Evolutionary conservation across 768 basidiomycete species (phyloP), one percentile per base, ranked within the genome.

Genomic region (Leccinellum rugosiceps): DNA sequence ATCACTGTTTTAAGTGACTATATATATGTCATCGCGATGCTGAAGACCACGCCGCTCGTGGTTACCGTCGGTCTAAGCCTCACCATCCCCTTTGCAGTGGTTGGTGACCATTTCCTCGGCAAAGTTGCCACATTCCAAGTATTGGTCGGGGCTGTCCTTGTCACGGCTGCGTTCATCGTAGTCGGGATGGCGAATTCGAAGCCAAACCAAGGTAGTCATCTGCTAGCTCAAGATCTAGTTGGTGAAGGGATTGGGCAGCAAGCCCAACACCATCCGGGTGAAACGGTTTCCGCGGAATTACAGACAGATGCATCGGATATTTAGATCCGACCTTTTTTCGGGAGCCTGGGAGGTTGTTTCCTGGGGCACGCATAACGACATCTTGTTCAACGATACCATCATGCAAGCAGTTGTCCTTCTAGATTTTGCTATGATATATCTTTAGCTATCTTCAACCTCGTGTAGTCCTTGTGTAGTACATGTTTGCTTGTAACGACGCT

Each of bases 1-100:
- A 92, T 95, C 65, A 93, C 92, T 1, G 73, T 90, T 31, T 84
- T 83, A 9, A 91, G 89, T 58, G 94, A 97, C 73, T 96, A 88
- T 68, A 68, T 94, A 47, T 93, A 93, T 68, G 85, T 92, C 28
- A 68, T 92, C 19, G 90, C 94, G 3, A 96, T 98, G 94, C 83
- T 99, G 60, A 96, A 95, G 76, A 99, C 96, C 7, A 94, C 94
- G 1, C 95, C 95, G 1, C 76, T 95, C 13, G 92, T 97, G 19
- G 95, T 90, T 17, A 98, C 96, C 1, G 78, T 98, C 54, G 96
- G 96, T 26, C 80, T 98, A 9, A 92, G 90, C 56, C 80, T 98
- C 14, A 97, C 97, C 1, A 97, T 98, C 70, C 96, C 94, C 5
- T 77, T 95, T 52, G 93, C 97, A 6, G 85, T 98, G 50, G 51